These are phyloP conservation scores for Nicotiana benthamiana DNA, from an alignment of 257 asterid genomes.

Conservation along the genomic window DNA sequence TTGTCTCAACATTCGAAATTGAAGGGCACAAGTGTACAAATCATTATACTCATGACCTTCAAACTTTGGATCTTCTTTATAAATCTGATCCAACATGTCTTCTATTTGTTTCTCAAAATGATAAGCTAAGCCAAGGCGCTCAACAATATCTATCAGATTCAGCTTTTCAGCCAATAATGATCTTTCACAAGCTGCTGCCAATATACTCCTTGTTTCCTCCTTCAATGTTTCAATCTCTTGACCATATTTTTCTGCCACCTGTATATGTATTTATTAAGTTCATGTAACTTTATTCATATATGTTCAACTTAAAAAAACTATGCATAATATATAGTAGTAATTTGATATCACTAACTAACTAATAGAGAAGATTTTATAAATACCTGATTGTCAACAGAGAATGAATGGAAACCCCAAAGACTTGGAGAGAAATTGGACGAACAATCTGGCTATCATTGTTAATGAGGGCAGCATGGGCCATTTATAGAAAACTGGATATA, in stretches of 20 bases:
- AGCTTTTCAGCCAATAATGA: neutral
- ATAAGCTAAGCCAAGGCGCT: slow-evolving; percentile 34
- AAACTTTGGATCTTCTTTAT: neutral
- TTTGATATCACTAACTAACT: no score
- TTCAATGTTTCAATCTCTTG: slow-evolving; percentile 21
- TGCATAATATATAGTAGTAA: no score
- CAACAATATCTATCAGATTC: slow-evolving; percentile 20
- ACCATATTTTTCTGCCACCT: neutral
- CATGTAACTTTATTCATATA: neutral
- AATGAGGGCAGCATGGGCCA: neutral
- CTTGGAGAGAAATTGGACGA: slow-evolving; percentile 32
- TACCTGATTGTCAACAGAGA: slow-evolving; percentile 12
- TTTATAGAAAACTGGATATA: neutral
- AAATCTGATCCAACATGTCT: slow-evolving; percentile 10
- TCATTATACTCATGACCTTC: neutral
- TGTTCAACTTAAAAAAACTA: neutral
- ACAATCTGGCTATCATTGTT: neutral
- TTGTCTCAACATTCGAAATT: slow-evolving; percentile 31
- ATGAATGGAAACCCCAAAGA: slow-evolving; percentile 24
- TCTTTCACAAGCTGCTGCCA: neutral
- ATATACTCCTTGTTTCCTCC: slow-evolving; percentile 15
- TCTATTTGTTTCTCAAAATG: slow-evolving; percentile 30
- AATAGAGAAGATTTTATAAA: neutral
- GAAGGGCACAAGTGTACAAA: slow-evolving; percentile 15
- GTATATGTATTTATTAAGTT: neutral